These are phyloP conservation scores for Dactylis glomerata DNA, from an alignment of 176 grass and related monocot genomes.

Conservation along the genomic window DNA sequence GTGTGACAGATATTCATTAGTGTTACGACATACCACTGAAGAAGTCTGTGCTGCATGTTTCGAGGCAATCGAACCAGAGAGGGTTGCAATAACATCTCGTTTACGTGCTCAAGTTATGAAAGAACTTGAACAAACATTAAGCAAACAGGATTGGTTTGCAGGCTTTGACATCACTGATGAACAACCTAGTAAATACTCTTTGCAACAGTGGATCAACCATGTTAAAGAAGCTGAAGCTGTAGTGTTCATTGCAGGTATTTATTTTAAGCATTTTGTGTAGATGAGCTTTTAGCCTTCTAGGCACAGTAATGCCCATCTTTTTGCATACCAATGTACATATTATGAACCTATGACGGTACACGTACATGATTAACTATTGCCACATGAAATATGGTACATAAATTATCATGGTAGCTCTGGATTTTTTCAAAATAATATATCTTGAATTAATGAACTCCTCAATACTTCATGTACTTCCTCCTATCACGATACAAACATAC, in stretches of 20 bases:
- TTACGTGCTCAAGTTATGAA: slow-evolving; percentile 71
- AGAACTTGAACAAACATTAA: slow-evolving; percentile 58
- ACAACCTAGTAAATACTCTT: slow-evolving; percentile 62
- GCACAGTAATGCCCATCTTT: neutral
- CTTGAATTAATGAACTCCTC: neutral
- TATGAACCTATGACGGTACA: neutral
- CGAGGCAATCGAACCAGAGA: slow-evolving; percentile 71
- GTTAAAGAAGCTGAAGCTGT: slow-evolving; percentile 66
- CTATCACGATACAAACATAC: neutral
- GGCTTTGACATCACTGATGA: slow-evolving; percentile 84
- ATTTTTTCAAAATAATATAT: neutral
- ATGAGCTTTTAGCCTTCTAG: neutral
- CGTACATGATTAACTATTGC: neutral
- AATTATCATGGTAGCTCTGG: neutral
- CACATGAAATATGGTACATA: neutral
- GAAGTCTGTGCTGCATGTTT: slow-evolving; percentile 83
- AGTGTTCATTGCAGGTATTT: slow-evolving; percentile 89
- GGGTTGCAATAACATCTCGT: slow-evolving; percentile 58
- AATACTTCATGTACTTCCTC: neutral
- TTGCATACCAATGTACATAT: neutral
- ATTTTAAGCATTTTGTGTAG: neutral
- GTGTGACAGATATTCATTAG: slow-evolving; percentile 72
- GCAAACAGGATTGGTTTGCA: slow-evolving; percentile 69
- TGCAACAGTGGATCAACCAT: slow-evolving; percentile 70
- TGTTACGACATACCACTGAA: slow-evolving; percentile 87